Conservation (phyloP, 148 eudicot genomes). For the Camellia granthamiana region DNA sequence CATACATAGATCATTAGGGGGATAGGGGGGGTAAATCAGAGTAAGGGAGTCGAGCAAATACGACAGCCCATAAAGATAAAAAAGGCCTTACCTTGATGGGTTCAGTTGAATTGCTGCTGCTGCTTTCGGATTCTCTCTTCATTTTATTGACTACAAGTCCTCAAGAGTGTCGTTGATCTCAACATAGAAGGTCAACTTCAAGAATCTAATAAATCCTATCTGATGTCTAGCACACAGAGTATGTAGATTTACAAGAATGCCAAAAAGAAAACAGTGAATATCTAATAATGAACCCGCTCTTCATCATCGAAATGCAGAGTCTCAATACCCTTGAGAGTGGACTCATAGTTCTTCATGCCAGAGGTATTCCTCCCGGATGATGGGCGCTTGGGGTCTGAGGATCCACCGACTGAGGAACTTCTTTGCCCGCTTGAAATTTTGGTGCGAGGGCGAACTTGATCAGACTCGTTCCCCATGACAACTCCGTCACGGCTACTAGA, state of each 20-base stretch:
- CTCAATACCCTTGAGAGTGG: conserved; percentile 78
- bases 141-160: neutral
- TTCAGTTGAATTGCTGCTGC: neutral
- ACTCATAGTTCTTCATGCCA: conserved; percentile 54
- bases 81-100: neutral
- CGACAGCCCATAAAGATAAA: neutral
- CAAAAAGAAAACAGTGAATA: neutral
- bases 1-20: neutral
- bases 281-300: conserved; percentile 43
- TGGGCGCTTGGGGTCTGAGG: conserved; percentile 53
- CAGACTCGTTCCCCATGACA: conserved; percentile 49
- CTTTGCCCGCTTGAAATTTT: conserved; percentile 66
- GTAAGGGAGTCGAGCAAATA: neutral
- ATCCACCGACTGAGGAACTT: conserved; percentile 61
- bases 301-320: conserved; percentile 67
- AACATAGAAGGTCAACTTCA: neutral
- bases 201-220: neutral
- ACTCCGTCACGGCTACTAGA: conserved; percentile 58
- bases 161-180: neutral
- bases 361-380: conserved; percentile 52
- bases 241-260: conserved; percentile 26
- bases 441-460: conserved; percentile 47
- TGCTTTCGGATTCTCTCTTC: neutral
- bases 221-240: conserved; percentile 17
- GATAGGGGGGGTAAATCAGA: neutral